Evolutionary conservation across 352 stramenopile species (phyloP).

Genomic region (Thraustochytrium sp.): DNA sequence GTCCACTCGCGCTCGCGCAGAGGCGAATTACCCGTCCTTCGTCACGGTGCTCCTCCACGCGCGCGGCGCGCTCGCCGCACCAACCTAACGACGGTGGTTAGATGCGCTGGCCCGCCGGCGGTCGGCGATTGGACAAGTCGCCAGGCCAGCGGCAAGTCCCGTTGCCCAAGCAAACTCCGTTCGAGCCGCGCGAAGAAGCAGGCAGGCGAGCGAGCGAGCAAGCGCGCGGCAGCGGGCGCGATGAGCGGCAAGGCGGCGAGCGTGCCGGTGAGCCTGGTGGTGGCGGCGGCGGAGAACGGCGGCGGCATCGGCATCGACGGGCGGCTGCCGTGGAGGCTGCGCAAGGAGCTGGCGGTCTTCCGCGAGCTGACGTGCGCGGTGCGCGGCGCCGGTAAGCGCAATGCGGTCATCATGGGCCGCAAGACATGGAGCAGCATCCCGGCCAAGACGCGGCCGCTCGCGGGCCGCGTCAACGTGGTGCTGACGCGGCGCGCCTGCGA

Average conservation of each 20-base stretch:
- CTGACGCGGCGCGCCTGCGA: slow-evolving; percentile 1
- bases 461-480: slow-evolving; percentile 90
- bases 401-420: slow-evolving; percentile 98
- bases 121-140: too few relatives aligned
- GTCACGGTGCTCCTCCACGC: too few relatives aligned
- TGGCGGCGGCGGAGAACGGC: slow-evolving; percentile 68
- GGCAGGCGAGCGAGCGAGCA: too few relatives aligned
- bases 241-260: background rate
- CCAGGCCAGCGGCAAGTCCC: too few relatives aligned
- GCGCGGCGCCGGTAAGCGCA: slow-evolving; percentile 34
- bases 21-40: too few relatives aligned
- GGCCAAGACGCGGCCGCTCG: slow-evolving; percentile 86
- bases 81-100: too few relatives aligned
- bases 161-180: too few relatives aligned
- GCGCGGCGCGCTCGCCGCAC: too few relatives aligned
- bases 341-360: slow-evolving; percentile 93
- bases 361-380: slow-evolving; percentile 76
- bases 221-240: too few relatives aligned
- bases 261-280: slow-evolving; percentile 65
- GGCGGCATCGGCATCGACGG: slow-evolving; percentile 76
- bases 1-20: too few relatives aligned
- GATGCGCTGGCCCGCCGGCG: too few relatives aligned
- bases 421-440: slow-evolving; percentile 99
- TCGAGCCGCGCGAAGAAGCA: too few relatives aligned
- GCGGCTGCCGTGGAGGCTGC: slow-evolving; percentile 87